These are phyloP conservation scores for Trypanosoma platydactyli DNA, from an alignment of 208 protist genomes.

Conservation along the genomic window DNA sequence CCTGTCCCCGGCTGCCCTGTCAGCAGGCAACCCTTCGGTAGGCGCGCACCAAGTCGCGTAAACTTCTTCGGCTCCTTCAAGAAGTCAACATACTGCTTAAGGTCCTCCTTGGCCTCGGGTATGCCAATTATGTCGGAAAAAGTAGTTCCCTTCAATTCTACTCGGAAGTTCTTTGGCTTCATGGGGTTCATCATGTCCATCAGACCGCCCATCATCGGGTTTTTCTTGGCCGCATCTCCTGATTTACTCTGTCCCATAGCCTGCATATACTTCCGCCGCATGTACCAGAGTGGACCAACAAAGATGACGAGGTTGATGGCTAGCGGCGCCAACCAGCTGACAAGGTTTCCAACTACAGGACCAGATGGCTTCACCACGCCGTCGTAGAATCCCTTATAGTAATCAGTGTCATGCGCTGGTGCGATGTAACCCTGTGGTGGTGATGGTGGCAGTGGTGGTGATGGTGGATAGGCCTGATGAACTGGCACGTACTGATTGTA, in stretches of 20 bases:
- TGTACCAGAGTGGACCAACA: conserved; percentile 87
- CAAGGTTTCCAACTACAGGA: conserved; percentile 64
- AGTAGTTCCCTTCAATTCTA: conserved; percentile 84
- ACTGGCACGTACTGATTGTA: conserved; percentile 1
- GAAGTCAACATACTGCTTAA: conserved; percentile 98
- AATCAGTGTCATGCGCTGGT: conserved; percentile 66
- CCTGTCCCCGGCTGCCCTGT: conserved; percentile 97
- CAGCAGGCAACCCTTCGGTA: conserved; percentile 96
- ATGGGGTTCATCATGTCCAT: conserved; percentile 96
- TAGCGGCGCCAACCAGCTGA: conserved; percentile 78
- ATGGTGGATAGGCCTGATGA: conserved; percentile 2
- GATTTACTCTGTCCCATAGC: conserved; percentile 49
- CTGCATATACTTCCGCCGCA: conserved; percentile 84
- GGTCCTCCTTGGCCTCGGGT: conserved; percentile 97
- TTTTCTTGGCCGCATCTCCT: conserved; percentile 37
- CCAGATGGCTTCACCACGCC: conserved; percentile 73
- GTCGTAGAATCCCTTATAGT: conserved; percentile 91
- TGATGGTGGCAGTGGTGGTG: conserved; percentile 17
- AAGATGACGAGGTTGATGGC: conserved; percentile 87
- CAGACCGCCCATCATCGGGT: conserved; percentile 57
- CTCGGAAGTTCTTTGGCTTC: conserved; percentile 85
- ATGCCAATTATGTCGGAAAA: conserved; percentile 97
- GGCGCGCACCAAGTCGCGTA: conserved; percentile 94
- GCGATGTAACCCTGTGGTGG: conserved; percentile 20
- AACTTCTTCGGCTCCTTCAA: conserved; percentile 97